A percentile compares a stretch with the other conserved stretches of the same genome.
Evolutionary conservation across 495 filamentous ascomycete species (phyloP).

Genomic region (Penicillium argentinense): DNA sequence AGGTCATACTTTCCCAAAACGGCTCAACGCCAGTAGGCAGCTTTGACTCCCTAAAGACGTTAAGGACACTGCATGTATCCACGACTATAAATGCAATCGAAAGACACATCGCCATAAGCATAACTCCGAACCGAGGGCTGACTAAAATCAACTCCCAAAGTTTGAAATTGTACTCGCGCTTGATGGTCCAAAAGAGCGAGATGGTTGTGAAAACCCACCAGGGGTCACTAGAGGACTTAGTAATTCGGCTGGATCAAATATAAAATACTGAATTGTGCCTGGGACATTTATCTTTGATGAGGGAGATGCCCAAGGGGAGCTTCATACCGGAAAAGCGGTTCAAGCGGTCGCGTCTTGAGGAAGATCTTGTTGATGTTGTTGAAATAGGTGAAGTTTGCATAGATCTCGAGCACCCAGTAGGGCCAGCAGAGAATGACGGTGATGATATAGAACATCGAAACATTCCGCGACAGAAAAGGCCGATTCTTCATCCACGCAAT

Average conservation of each 20-base stretch:
- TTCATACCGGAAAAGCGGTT: conserved; percentile 50
- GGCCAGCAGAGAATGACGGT: conserved; percentile 43
- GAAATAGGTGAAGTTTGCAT: conserved; percentile 49
- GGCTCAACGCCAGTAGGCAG: conserved; percentile 39
- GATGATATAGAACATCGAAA: conserved; percentile 38
- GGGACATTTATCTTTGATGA: too few species aligned
- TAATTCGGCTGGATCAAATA: not conserved
- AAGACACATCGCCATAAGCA: conserved; percentile 54
- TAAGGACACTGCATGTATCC: conserved; percentile 39
- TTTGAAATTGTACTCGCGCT: conserved; percentile 51
- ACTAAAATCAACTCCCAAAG: conserved; percentile 46
- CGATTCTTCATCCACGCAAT: conserved; percentile 51
- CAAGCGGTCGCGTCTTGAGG: conserved; percentile 47
- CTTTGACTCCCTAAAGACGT: conserved; percentile 22
- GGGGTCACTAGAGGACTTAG: conserved; percentile 44
- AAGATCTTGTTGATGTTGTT: conserved; percentile 53
- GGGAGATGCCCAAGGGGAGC: too few species aligned
- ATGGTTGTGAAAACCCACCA: conserved; percentile 60
- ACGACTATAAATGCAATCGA: conserved; percentile 55
- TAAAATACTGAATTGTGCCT: not conserved
- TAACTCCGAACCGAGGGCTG: conserved; percentile 57
- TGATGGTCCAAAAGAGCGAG: conserved; percentile 54
- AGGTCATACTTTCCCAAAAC: conserved; percentile 36
- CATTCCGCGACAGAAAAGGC: conserved; percentile 38
- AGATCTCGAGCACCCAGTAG: conserved; percentile 50